Conservation (phyloP, 495 filamentous ascomycete genomes). For the Talaromyces ruber region DNA sequence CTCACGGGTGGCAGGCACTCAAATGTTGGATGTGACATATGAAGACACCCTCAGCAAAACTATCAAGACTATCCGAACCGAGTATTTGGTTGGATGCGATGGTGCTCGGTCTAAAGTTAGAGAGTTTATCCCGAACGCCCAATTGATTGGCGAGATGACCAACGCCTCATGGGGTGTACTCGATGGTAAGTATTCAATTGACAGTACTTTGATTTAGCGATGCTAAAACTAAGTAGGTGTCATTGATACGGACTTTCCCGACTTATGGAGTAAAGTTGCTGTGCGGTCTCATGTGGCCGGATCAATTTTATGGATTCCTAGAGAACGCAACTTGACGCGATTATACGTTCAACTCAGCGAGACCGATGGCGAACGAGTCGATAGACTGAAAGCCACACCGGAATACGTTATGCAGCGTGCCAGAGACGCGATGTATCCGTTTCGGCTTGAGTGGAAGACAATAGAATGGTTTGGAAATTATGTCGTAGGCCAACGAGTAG, state of each 20-base stretch:
- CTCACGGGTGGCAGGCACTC: conserved; percentile 38
- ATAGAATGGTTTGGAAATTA: conserved; percentile 52
- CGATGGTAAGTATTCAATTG: conserved; percentile 29
- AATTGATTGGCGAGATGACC: conserved; percentile 48
- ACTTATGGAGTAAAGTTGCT: conserved; percentile 56
- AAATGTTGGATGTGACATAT: conserved; percentile 40
- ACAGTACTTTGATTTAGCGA: neutral
- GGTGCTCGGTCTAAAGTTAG: conserved; percentile 55
- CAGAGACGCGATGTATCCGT: conserved; percentile 50
- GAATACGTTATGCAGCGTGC: conserved; percentile 50
- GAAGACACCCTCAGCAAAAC: conserved; percentile 35
- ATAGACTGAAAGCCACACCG: conserved; percentile 48
- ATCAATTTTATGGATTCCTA: conserved; percentile 53
- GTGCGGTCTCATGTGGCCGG: conserved; percentile 54
- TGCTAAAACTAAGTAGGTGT: conserved; percentile 20
- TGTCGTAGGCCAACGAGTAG: conserved; percentile 67
- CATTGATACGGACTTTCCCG: conserved; percentile 57
- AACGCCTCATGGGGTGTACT: conserved; percentile 51
- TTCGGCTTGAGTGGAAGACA: conserved; percentile 43
- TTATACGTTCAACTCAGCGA: conserved; percentile 60
- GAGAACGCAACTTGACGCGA: conserved; percentile 56
- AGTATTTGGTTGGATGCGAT: conserved; percentile 58
- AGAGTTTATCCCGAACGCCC: conserved; percentile 39
- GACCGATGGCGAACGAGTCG: conserved; percentile 16
- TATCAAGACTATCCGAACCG: conserved; percentile 45